These are phyloP conservation scores for Paramyrothecium roridum DNA, from an alignment of 2,329 filamentous ascomycete species.

Conservation along the genomic window DNA sequence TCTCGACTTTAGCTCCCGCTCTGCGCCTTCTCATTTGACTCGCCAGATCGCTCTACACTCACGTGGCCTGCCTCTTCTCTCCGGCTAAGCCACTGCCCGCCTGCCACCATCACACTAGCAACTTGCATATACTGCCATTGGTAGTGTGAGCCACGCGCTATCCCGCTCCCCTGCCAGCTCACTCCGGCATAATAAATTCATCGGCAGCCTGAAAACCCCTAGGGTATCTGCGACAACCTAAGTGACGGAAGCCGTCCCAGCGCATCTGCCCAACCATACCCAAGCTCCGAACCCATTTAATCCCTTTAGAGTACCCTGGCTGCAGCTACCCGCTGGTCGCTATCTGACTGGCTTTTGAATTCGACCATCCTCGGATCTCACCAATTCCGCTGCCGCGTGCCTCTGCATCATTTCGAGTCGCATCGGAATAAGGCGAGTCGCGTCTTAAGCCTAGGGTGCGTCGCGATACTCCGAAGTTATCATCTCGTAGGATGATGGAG, in stretches of 20 bases:
- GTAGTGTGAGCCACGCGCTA: conserved; percentile 46
- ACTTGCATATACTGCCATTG: conserved; percentile 59
- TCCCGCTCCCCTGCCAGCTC: conserved; percentile 57
- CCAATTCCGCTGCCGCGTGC: conserved; percentile 7
- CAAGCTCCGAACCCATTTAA: conserved; percentile 32
- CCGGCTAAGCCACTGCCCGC: conserved; percentile 25
- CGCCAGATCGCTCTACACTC: conserved; percentile 20
- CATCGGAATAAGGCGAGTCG: conserved; percentile 13
- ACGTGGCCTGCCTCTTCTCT: conserved; percentile 38
- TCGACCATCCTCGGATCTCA: conserved; percentile 5
- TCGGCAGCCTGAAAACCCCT: conserved; percentile 44
- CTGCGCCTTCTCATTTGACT: not conserved
- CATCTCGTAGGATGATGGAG: conserved; percentile 59
- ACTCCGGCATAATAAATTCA: conserved; percentile 59
- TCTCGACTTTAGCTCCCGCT: conserved; percentile 11
- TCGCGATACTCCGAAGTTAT: conserved; percentile 20
- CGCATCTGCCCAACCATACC: conserved; percentile 44
- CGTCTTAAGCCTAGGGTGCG: conserved; percentile 17
- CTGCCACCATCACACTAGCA: conserved; percentile 23
- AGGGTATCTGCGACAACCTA: conserved; percentile 40
- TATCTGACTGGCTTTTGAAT: conserved; percentile 8
- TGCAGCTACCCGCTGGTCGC: conserved; percentile 18
- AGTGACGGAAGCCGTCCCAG: conserved; percentile 32
- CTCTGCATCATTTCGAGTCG: conserved; percentile 9
- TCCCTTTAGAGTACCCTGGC: conserved; percentile 20